Percentiles rank a stretch among this genome's conserved stretches.
phyloP scores from a whole-genome alignment of 768 basidiomycete genomes.

The Boletus bicolor region DNA sequence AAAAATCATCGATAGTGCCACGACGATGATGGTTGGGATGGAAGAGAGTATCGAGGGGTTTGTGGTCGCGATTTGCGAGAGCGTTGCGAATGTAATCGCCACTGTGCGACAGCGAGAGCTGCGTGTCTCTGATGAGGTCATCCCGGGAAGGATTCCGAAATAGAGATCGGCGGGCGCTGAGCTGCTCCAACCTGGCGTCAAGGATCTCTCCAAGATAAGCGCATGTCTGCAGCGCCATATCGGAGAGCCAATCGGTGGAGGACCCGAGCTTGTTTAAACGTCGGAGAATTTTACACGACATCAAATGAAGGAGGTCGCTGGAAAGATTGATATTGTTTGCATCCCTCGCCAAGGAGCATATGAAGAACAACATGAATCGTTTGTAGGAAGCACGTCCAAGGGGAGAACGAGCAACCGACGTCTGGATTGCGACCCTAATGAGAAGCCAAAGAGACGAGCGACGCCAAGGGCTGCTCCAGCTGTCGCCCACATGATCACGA shows the following conservation, averaged over 20 bases:
- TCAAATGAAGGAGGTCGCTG: constrained; percentile 25
- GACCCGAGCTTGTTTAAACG: constrained; percentile 15
- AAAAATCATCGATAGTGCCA: constrained; percentile 13
- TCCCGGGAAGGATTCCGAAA: constrained; percentile 10
- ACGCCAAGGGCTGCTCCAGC: constrained; percentile 14
- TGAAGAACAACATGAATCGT: constrained; percentile 42
- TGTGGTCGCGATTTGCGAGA: neutral
- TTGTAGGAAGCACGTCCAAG: constrained; percentile 37
- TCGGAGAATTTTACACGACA: constrained; percentile 20
- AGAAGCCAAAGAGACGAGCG: constrained; percentile 35
- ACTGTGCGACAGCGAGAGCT: constrained; percentile 31
- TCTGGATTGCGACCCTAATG: constrained; percentile 31
- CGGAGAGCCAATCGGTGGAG: constrained; percentile 33
- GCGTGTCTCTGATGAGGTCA: constrained; percentile 25
- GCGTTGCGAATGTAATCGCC: constrained; percentile 26
- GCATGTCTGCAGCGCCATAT: constrained; percentile 34
- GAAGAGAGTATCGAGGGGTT: neutral
- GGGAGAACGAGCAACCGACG: constrained; percentile 8
- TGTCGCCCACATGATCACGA: constrained; percentile 20
- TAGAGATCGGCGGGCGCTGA: constrained; percentile 25
- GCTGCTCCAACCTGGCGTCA: constrained; percentile 31
- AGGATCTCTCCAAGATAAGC: constrained; percentile 15
- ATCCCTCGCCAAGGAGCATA: constrained; percentile 23
- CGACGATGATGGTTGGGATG: neutral
- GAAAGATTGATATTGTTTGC: constrained; percentile 11